A percentile compares a stretch with the other conserved stretches of the same genome.
phyloP scores from a whole-genome alignment of 2,329 filamentous ascomycete species.

The Sclerotinia sclerotiorum region DNA sequence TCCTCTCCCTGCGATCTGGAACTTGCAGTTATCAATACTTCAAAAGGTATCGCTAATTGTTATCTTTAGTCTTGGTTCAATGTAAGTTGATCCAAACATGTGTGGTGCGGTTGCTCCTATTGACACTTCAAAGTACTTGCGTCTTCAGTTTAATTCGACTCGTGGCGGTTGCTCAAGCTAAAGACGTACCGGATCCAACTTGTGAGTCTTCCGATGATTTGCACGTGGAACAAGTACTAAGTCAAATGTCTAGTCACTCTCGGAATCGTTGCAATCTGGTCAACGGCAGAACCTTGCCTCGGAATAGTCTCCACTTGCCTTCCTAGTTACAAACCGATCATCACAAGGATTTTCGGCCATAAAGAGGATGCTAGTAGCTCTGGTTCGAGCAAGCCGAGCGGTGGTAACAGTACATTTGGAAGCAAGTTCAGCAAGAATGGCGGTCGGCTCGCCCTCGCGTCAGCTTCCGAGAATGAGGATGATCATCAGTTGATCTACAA shows the following conservation, averaged over 20 bases:
- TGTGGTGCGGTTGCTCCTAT: background rate
- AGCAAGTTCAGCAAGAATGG: slow-evolving; percentile 1
- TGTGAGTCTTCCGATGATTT: background rate
- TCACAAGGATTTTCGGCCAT: background rate
- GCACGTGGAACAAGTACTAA: background rate
- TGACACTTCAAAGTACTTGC: background rate
- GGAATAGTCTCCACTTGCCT: slow-evolving; percentile 6
- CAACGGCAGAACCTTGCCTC: background rate
- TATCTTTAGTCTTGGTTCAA: background rate
- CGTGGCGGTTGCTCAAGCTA: background rate
- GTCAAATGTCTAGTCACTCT: background rate
- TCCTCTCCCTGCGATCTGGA: background rate
- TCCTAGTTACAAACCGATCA: background rate
- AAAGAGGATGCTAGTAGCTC: background rate
- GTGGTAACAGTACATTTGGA: background rate
- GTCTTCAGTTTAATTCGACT: slow-evolving; percentile 5
- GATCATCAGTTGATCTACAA: background rate
- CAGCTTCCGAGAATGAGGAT: background rate
- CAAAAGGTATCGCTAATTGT: background rate
- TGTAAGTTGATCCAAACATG: background rate
- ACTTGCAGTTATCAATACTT: slow-evolving; percentile 6
- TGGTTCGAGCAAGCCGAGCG: background rate
- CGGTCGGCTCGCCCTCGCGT: background rate
- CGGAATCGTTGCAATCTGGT: slow-evolving; percentile 2
- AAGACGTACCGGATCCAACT: background rate